Percentiles rank a stretch among this genome's conserved stretches.
Conservation (phyloP, 768 basidiomycete genomes). For the Tricholoma hemisulphureum region DNA sequence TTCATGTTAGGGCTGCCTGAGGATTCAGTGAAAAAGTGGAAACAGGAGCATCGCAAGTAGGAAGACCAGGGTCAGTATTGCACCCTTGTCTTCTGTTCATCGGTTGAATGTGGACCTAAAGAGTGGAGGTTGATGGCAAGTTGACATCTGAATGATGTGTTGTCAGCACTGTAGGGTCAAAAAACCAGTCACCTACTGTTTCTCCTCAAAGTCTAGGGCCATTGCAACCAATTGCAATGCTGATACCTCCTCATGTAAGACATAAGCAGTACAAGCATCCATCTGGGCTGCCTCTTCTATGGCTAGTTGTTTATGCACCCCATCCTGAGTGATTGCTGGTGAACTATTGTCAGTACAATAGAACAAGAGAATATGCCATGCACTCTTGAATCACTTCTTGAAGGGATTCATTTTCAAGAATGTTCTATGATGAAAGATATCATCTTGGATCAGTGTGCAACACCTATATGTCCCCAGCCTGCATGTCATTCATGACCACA, state of each 20-base stretch:
- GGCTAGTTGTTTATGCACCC: not conserved
- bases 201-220: conserved; percentile 7
- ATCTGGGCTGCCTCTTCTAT: conserved; percentile 2
- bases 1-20: not conserved
- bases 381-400: no score
- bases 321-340: conserved; percentile 1
- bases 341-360: no score
- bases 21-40: not conserved
- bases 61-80: no score
- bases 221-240: conserved; percentile 4
- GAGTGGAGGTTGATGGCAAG: no score
- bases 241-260: conserved; percentile 3
- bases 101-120: no score
- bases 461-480: not conserved
- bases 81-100: no score
- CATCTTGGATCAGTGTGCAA: not conserved
- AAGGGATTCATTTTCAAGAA: no score
- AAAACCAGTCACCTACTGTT: no score
- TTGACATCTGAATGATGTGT: no score
- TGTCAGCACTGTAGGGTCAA: no score
- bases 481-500: not conserved
- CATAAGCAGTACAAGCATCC: conserved; percentile 4
- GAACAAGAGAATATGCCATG: no score
- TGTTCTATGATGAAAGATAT: not conserved
- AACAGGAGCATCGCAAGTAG: no score